Base-by-base conservation (phyloP, 148 eudicot species). In the Fagopyrum esculentum region DNA sequence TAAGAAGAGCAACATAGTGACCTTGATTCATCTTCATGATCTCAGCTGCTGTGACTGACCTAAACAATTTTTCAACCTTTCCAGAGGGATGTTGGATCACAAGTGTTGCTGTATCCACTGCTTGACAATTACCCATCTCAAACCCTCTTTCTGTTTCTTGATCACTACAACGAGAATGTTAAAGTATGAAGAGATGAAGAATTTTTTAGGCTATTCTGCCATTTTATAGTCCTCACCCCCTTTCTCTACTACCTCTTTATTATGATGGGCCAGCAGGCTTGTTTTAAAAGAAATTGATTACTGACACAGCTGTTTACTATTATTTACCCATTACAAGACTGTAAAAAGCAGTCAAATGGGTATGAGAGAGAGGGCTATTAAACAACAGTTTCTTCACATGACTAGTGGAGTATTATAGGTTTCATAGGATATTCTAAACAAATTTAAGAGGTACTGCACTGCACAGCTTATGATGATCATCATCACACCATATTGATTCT, bases 91-190 rank as follows among this genome's bases (percentile, higher is more conserved):
- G 91, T 78, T 94, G 98, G 51, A 94, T 81, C 60, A 92, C 84
- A 30, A 92, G 80, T 57, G 86, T 85, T 78, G 97, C 98, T 83
- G 88, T 88, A 78, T 94, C 98, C 6, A 94, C 79, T 50, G 98
- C 97, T 84, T 94, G 98, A 78, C 98, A 94, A 70, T 94, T 94
- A 63, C 98, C 98, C 98, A 94, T 94, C 22, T 56, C 55, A 11
- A 51, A 51, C 10, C 55, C 70, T 81, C 56, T 77, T 45, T 74
- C 26, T 16, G 13, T 16, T 22, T 29, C 57, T 71, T 45, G 22
- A 30, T 11, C 26, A 40, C 1, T 71, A n/a, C 50, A 45, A 71
- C 45, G 13, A 19, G 17, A 71, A 26, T 19, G 55, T 72, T 49
- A 16, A 26, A 13, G 8, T 44, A 29, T 72, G 40, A 45, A 17